phyloP scores from a whole-genome alignment of 345 rosid species.

The Erysimum cheiranthoides region DNA sequence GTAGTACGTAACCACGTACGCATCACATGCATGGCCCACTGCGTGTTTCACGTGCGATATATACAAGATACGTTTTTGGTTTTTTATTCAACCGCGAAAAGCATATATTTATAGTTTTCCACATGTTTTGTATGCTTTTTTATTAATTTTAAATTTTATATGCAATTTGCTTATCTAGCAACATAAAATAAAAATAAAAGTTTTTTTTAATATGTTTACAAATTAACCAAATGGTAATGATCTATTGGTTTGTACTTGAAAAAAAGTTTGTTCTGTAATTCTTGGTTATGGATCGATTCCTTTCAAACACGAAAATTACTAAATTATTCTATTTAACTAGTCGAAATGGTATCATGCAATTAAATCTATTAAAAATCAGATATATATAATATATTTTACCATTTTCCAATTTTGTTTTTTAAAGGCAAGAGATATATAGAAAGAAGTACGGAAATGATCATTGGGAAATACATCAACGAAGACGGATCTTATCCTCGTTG shows the following conservation, averaged over 20 bases:
- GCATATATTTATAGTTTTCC: background rate
- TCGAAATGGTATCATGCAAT: too few species aligned
- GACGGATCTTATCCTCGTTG: conserved; percentile 53
- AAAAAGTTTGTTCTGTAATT: too few species aligned
- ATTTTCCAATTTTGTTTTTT: background rate
- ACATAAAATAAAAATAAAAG: too few species aligned
- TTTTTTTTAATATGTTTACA: too few species aligned
- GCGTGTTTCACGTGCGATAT: conserved; percentile 11
- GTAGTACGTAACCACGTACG: background rate
- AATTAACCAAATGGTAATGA: too few species aligned
- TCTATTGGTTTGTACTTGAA: too few species aligned
- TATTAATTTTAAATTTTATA: too few species aligned
- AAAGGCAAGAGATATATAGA: conserved; percentile 51
- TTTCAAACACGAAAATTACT: too few species aligned
- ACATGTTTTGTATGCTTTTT: background rate
- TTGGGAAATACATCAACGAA: conserved; percentile 30
- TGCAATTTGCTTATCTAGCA: background rate
- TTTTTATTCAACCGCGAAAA: background rate
- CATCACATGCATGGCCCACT: conserved; percentile 27
- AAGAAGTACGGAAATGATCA: conserved; percentile 47
- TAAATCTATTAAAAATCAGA: too few species aligned
- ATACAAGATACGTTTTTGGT: background rate
- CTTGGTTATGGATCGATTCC: too few species aligned
- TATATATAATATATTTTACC: background rate
- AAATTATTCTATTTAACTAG: too few species aligned